A percentile compares a stretch with the other conserved stretches of the same genome.
Evolutionary conservation across 2,329 filamentous ascomycete genomes (phyloP).

Genomic region (Fusarium continuum): DNA sequence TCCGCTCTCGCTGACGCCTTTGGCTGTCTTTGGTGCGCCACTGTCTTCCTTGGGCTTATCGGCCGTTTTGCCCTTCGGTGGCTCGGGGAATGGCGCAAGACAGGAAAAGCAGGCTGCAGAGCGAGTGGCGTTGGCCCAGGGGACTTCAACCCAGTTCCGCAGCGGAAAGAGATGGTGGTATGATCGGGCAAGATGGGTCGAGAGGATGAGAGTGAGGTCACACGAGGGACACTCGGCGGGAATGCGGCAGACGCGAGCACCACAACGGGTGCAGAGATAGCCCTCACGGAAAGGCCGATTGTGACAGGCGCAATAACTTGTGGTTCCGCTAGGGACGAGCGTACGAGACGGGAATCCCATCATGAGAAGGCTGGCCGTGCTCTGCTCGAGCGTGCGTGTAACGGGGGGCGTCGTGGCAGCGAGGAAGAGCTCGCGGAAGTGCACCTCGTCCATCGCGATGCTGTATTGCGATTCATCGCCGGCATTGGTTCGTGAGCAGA

Average conservation of each 20-base stretch:
- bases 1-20: constrained; percentile 83
- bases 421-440: constrained; percentile 90
- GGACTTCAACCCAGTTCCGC: constrained; percentile 88
- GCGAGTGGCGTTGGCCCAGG: constrained; percentile 75
- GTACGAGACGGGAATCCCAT: constrained; percentile 97
- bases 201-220: constrained; percentile 90
- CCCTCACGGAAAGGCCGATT: constrained; percentile 83
- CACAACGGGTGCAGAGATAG: constrained; percentile 90
- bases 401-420: constrained; percentile 89
- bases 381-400: constrained; percentile 70
- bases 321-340: constrained; percentile 70
- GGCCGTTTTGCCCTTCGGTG: constrained; percentile 38
- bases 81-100: constrained; percentile 73
- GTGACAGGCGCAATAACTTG: constrained; percentile 90
- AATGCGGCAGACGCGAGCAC: constrained; percentile 86
- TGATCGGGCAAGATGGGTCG: constrained; percentile 90
- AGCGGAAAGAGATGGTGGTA: constrained; percentile 94
- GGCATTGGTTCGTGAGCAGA: constrained; percentile 87
- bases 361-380: constrained; percentile 78
- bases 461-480: constrained; percentile 80
- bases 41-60: constrained; percentile 40
- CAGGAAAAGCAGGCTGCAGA: constrained; percentile 82
- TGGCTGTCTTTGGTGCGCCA: constrained; percentile 47
- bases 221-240: constrained; percentile 93
- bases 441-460: constrained; percentile 78